Evolutionary conservation across 257 asterid species (phyloP).

Genomic region (Solanum pinnatisectum): DNA sequence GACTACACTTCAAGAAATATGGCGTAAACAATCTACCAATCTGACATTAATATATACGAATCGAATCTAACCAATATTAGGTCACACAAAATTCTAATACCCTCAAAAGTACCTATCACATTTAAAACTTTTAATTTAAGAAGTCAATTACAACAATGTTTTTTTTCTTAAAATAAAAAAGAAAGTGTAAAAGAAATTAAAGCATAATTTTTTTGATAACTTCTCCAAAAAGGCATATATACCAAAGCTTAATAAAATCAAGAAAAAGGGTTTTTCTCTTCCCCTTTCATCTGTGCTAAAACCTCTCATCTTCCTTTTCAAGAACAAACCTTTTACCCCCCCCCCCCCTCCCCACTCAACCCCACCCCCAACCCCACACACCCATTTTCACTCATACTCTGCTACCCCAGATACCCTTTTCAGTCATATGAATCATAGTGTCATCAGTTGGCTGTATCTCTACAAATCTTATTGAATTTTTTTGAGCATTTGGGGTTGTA

Average conservation of each 20-base stretch:
- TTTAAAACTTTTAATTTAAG: background rate
- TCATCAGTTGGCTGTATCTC: background rate
- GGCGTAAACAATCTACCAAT: background rate
- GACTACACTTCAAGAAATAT: accelerated
- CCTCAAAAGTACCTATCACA: background rate
- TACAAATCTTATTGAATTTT: background rate
- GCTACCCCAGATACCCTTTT: background rate
- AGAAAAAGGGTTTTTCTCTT: background rate
- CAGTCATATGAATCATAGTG: background rate
- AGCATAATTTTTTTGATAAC: background rate
- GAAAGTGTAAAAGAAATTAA: background rate
- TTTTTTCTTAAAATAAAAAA: background rate
- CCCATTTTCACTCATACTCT: background rate
- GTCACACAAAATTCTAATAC: background rate
- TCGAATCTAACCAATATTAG: background rate
- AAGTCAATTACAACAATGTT: background rate
- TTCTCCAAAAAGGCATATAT: background rate
- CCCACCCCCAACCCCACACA: background rate
- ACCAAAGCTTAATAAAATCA: background rate
- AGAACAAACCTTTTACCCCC: background rate
- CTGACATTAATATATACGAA: too few relatives aligned
- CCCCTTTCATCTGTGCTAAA: background rate
- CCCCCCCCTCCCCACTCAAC: background rate
- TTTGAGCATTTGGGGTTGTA: background rate
- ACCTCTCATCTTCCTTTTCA: background rate